Evolutionary conservation across 345 rosid species (phyloP).

Genomic region (Salix purpurea): DNA sequence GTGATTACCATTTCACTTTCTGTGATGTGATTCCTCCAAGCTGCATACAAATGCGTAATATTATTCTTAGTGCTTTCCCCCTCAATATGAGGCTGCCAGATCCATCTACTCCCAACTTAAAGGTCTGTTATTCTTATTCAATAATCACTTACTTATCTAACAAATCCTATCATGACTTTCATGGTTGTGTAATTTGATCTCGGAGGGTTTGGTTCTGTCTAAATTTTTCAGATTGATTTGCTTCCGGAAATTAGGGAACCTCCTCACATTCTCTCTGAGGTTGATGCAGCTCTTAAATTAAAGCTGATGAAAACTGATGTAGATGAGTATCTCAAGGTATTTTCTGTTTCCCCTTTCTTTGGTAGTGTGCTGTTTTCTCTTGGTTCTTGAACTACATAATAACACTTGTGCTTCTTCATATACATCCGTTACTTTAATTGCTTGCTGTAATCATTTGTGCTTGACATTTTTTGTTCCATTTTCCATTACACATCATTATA

Average conservation of each 20-base stretch:
- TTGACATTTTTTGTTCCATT: too few relatives aligned
- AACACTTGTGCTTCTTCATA: background rate
- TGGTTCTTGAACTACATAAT: background rate
- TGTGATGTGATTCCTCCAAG: constrained; percentile 99
- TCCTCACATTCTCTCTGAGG: constrained; percentile 83
- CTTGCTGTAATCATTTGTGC: background rate
- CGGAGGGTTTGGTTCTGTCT: background rate
- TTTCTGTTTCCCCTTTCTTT: background rate
- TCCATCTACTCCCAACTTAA: constrained; percentile 89
- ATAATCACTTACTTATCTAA: background rate
- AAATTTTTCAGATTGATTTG: constrained; percentile 70
- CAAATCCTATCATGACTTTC: background rate
- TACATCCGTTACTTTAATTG: background rate
- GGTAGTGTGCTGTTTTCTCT: background rate
- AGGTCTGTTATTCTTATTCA: constrained; percentile 29
- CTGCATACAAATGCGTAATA: constrained; percentile 98
- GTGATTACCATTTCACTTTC: constrained; percentile 94
- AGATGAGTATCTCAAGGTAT: constrained; percentile 93
- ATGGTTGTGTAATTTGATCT: background rate
- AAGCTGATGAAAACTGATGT: constrained; percentile 82
- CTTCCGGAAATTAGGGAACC: constrained; percentile 83
- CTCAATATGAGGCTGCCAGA: constrained; percentile 96
- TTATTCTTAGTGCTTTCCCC: constrained; percentile 91
- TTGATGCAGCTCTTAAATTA: constrained; percentile 74
- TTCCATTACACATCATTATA: too few relatives aligned